Conservation (phyloP, 306 rosid genomes). For the Cucumis hystrix region DNA sequence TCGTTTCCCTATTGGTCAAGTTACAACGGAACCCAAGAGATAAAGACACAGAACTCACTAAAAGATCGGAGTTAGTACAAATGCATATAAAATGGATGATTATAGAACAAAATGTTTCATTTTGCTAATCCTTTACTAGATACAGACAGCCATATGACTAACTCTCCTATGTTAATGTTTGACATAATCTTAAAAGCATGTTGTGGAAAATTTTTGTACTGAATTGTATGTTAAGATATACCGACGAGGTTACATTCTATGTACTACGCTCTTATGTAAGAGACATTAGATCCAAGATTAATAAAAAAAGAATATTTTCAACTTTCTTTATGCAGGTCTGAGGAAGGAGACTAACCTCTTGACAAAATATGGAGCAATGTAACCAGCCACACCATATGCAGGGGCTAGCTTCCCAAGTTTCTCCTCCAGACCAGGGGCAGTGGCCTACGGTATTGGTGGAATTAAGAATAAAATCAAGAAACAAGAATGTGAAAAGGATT, state of each 20-base stretch:
- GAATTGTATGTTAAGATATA: neutral
- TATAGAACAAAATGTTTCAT: neutral
- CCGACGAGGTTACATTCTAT: neutral
- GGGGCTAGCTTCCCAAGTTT: constrained; percentile 82
- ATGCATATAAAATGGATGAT: neutral
- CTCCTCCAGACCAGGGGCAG: constrained; percentile 69
- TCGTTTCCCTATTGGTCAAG: too few relatives aligned
- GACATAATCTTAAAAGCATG: neutral
- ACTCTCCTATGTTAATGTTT: neutral
- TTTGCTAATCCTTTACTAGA: neutral
- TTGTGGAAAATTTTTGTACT: neutral
- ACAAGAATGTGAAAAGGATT: neutral
- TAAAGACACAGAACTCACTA: too few relatives aligned
- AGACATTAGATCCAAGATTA: neutral
- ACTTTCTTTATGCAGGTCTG: neutral
- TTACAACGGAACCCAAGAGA: too few relatives aligned
- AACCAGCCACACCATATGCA: constrained; percentile 75
- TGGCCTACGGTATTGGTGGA: constrained; percentile 32
- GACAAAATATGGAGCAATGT: constrained; percentile 61
- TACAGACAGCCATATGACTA: neutral
- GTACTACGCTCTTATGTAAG: neutral
- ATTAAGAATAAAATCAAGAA: neutral
- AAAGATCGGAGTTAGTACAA: too few relatives aligned
- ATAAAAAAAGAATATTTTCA: neutral
- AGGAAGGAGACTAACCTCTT: constrained; percentile 34